These are phyloP conservation scores for Chlorella ohadii DNA, from an alignment of 139 green algal species.

Conservation along the genomic window DNA sequence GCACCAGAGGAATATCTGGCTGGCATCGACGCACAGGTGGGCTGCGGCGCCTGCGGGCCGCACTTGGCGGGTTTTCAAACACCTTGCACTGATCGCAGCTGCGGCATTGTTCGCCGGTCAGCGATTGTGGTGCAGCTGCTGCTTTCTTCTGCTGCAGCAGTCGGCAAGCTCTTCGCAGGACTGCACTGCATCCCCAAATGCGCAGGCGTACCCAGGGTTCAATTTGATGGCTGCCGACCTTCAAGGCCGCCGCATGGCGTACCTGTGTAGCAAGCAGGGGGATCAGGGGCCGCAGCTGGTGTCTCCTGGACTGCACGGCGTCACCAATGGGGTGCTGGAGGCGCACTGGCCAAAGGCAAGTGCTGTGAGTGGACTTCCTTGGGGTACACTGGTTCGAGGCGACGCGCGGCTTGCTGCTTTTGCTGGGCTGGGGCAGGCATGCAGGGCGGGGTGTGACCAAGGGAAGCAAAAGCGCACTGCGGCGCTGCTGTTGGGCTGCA, in stretches of 20 bases:
- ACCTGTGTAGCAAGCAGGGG: slow-evolving; percentile 20
- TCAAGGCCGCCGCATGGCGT: neutral
- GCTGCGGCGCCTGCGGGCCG: too few relatives aligned
- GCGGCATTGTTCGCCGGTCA: too few relatives aligned
- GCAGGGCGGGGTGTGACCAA: neutral
- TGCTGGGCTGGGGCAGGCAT: too few relatives aligned
- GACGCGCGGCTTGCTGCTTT: neutral
- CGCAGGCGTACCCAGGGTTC: slow-evolving; percentile 30
- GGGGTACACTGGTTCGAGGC: too few relatives aligned
- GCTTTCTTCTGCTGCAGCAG: neutral
- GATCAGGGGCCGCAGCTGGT: neutral
- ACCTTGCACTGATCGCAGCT: too few relatives aligned
- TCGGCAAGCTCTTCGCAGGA: too few relatives aligned
- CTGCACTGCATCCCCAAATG: neutral
- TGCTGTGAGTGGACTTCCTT: too few relatives aligned
- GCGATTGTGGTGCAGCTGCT: too few relatives aligned
- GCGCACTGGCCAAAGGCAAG: slow-evolving; percentile 33
- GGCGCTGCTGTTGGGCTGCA: neutral
- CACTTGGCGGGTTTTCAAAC: too few relatives aligned
- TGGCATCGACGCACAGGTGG: neutral
- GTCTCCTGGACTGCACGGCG: slow-evolving; percentile 29
- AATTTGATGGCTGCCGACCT: slow-evolving; percentile 39
- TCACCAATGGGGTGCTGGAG: slow-evolving; percentile 38
- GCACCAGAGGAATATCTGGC: neutral
- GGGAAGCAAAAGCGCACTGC: neutral